These are phyloP conservation scores for Arabidopsis arenosa DNA, from an alignment of 345 rosid species.

Conservation along the genomic window DNA sequence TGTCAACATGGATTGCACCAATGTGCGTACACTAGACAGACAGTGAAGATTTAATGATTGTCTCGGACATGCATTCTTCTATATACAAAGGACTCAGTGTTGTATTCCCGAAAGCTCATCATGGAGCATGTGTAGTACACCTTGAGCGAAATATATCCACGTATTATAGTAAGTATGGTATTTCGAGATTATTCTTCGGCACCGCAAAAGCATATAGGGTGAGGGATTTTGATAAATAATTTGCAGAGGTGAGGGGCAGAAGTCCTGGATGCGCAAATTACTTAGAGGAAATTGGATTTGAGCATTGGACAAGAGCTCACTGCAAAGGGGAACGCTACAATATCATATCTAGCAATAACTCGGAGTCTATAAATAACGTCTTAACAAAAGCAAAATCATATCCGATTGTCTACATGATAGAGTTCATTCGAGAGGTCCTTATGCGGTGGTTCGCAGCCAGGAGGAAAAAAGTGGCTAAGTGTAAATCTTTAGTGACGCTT, in stretches of 20 bases:
- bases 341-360: not conserved
- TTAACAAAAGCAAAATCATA: not conserved
- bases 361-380: not conserved
- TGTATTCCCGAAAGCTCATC: not conserved
- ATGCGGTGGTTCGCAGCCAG: not conserved
- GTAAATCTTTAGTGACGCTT: no score
- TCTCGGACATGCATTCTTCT: not conserved
- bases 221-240: not conserved
- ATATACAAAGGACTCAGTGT: not conserved
- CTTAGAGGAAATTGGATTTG: not conserved
- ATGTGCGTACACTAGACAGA: no score
- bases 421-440: not conserved
- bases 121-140: not conserved
- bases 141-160: no score
- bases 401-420: not conserved
- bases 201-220: not conserved
- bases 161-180: no score
- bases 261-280: not conserved
- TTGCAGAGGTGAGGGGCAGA: not conserved
- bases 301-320: not conserved
- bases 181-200: not conserved
- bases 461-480: no score
- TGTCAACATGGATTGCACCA: no score
- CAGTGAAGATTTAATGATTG: no score
- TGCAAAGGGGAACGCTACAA: not conserved